Base-by-base conservation (phyloP, 2,329 filamentous ascomycete genomes). In the Cladosporium velox region DNA sequence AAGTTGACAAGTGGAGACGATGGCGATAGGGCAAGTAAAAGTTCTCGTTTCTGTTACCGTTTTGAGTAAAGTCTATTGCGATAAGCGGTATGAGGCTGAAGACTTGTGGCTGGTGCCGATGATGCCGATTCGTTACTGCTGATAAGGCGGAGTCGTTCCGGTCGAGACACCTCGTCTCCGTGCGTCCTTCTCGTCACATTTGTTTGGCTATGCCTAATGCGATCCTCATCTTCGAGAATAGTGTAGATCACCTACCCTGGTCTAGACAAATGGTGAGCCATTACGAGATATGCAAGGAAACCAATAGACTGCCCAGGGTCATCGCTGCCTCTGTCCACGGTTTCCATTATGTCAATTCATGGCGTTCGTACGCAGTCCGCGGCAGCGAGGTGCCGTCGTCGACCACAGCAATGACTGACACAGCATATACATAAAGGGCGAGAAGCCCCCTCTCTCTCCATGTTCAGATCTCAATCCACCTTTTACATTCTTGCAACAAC, bases 271-370 rank as follows among this genome's bases (percentile, higher is more conserved):
- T 21, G 10, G n/a, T 47, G 8, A 47, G n/a, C 41, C 41, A 47
- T 21, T 21, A 21, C n/a, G n/a, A 47, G 41, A 21, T 24, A 47
- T 21, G 41, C 41, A 47, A 47, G 14, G 41, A 12, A 47, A 12
- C 41, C 10, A 24, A 47, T 11, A 12, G 41, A 21, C n/a, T 21
- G n/a, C 7, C n/a, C 8, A 47, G 41, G 10, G 8, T 4, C n/a
- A 21, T 24, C n/a, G 41, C n/a, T 21, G n/a, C 10, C 41, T 47
- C 41, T 21, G 52, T 2, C 32, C 52, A 8, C 4, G 4, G 11
- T 55, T 55, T 34, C 52, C 28, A 55, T 55, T 55, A 55, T 55
- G 52, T 55, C 52, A 55, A n/a, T 12, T n/a, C 7, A n/a, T 30
- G 28, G 11, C 18, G 52, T 21, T 12, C 11, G 24, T n/a, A 28